Evolutionary conservation across 352 stramenopile species (phyloP), one percentile per base, ranked within the genome.

Genomic region (Globisporangium nunn): DNA sequence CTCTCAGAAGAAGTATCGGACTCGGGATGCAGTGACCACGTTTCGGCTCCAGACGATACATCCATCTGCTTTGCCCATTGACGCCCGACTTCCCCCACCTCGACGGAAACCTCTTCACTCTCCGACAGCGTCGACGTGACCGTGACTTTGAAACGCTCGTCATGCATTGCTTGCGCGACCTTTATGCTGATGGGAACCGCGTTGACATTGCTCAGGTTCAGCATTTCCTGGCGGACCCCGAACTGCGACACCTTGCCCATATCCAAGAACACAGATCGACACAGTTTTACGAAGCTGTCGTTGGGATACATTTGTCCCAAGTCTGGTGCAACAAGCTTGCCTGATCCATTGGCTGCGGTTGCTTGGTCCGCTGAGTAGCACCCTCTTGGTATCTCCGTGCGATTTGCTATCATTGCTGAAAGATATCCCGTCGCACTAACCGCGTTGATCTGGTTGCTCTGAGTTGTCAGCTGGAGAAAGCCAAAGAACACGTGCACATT

Each of bases 141-240:
- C 15, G 12, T 56, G 4, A 81, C 37, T 12, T 60, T 49, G 44
- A 81, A 65, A 2, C 53, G 41, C 6, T 58, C 48, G 40, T 46
- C 64, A 43, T 54, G 47, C 15, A 54, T 49, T 40, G 72, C 17
- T 12, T 28, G 54, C 15, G 44, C 56, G 23, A 81, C 49, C 47
- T 51, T 55, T 12, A 87, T 15, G 10, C 58, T 50, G 15, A 78
- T 40, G 33, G 66, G 59, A 1, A 81, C 60, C 0, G 78, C 75
- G 54, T 84, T 85, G 40, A 66, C 35, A 54, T 86, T 88, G 6
- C 50, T 70, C 29, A 86, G 57, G 43, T 63, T 67, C 18, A 88
- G 50, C n/a, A 69, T 58, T 10, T 81, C 68, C 2, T 54, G 66
- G 23, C 61, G 65, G 35, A 50, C 52, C 4, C 52, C 65, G 23